A percentile compares a stretch with the other conserved stretches of the same genome.
Conservation (phyloP, 2,329 filamentous ascomycete species). For the Pleoardoris graminearum region DNA sequence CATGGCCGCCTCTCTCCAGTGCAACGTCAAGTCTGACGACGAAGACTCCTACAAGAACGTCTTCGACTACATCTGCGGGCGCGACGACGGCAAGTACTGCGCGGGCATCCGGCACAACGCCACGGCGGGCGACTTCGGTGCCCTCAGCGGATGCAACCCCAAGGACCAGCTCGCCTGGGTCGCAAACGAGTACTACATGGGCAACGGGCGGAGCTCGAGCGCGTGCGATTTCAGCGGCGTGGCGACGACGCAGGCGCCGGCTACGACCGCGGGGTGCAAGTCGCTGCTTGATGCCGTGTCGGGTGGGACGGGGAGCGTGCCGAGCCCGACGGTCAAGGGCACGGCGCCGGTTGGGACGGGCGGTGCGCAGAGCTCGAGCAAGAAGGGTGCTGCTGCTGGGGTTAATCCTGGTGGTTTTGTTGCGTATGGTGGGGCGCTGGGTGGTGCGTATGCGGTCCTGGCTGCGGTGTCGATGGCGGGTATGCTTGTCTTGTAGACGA, state of each 20-base stretch:
- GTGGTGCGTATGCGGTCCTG: slow-evolving; percentile 26
- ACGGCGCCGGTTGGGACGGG: slow-evolving; percentile 22
- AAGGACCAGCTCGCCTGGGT: slow-evolving; percentile 73
- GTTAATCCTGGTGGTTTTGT: slow-evolving; percentile 28
- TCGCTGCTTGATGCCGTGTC: slow-evolving; percentile 63
- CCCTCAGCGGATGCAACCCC: slow-evolving; percentile 73
- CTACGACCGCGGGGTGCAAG: slow-evolving; percentile 58
- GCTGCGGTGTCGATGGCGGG: slow-evolving; percentile 29
- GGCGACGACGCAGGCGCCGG: slow-evolving; percentile 59
- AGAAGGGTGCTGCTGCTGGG: slow-evolving; percentile 27
- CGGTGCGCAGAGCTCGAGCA: slow-evolving; percentile 19
- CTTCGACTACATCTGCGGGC: slow-evolving; percentile 74
- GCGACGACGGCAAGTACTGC: slow-evolving; percentile 58
- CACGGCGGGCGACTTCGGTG: slow-evolving; percentile 70
- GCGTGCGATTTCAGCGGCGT: slow-evolving; percentile 74
- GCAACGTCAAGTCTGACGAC: slow-evolving; percentile 66
- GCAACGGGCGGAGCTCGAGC: slow-evolving; percentile 49
- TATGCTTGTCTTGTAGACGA: slow-evolving; percentile 32
- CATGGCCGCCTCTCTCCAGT: slow-evolving; percentile 75
- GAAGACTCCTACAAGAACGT: slow-evolving; percentile 64
- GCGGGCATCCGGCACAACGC: slow-evolving; percentile 69
- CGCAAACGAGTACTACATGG: slow-evolving; percentile 70
- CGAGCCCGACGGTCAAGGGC: slow-evolving; percentile 36
- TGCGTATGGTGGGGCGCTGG: slow-evolving; percentile 26
- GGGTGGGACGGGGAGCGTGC: slow-evolving; percentile 59